A percentile compares a stretch with the other conserved stretches of the same genome.
Evolutionary conservation across 768 basidiomycete species (phyloP).

Genomic region (Pulveroboletus sp.): DNA sequence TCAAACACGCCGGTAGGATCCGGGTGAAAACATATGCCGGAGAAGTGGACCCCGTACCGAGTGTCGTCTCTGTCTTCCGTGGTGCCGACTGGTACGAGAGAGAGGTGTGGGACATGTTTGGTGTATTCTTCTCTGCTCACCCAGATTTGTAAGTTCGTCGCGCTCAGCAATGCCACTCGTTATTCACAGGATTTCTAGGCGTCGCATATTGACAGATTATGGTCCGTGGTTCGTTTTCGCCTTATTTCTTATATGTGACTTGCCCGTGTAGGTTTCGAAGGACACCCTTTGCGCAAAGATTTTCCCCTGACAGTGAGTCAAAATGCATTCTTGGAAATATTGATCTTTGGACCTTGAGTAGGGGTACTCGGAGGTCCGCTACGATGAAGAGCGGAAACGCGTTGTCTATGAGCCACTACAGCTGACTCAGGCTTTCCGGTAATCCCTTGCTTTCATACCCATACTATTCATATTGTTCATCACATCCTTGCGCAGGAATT

Average conservation of each 20-base stretch:
- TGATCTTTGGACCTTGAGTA: slow-evolving; percentile 27
- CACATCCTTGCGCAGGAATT: slow-evolving; percentile 57
- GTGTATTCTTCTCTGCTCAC: slow-evolving; percentile 93
- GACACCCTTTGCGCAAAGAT: slow-evolving; percentile 95
- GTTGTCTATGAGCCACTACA: slow-evolving; percentile 98
- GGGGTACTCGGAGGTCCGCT: slow-evolving; percentile 99
- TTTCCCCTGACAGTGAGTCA: slow-evolving; percentile 87
- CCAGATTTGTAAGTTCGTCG: slow-evolving; percentile 78
- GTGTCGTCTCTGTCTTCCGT: slow-evolving; percentile 68
- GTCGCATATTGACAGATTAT: slow-evolving; percentile 97
- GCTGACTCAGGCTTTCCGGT: slow-evolving; percentile 97
- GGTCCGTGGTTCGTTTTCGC: slow-evolving; percentile 41
- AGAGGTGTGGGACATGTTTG: slow-evolving; percentile 97
- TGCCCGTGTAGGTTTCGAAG: slow-evolving; percentile 72
- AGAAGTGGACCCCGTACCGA: slow-evolving; percentile 89
- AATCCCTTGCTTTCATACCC: slow-evolving; percentile 12
- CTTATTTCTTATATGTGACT: background rate
- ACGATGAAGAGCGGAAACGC: slow-evolving; percentile 95
- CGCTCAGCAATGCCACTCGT: slow-evolving; percentile 4
- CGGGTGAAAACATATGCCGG: slow-evolving; percentile 96
- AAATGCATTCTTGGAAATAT: background rate
- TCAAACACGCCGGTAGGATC: slow-evolving; percentile 75
- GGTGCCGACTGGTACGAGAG: slow-evolving; percentile 99
- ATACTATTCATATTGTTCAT: background rate
- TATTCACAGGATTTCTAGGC: slow-evolving; percentile 42